Percentiles rank a stretch among this genome's conserved stretches.
These are phyloP conservation scores for Guyanaporus albipodus DNA, from an alignment of 768 basidiomycete species.

Conservation along the genomic window DNA sequence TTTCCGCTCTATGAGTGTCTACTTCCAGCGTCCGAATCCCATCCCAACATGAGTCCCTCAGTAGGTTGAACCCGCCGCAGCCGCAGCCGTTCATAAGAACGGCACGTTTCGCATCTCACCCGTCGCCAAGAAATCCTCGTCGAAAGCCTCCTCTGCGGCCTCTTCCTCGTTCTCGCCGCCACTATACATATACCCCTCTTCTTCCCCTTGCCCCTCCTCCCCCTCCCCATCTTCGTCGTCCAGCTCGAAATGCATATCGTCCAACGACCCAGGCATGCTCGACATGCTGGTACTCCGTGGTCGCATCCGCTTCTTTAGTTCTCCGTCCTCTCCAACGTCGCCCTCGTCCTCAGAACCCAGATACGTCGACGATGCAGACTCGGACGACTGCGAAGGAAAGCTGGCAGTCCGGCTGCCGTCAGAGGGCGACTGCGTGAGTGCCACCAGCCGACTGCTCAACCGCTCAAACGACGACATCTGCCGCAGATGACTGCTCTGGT, in stretches of 20 bases:
- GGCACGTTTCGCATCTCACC: slow-evolving; percentile 82
- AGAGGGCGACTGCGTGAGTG: slow-evolving; percentile 41
- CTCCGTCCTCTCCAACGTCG: slow-evolving; percentile 36
- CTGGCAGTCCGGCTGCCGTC: slow-evolving; percentile 31
- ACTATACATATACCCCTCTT: slow-evolving; percentile 30
- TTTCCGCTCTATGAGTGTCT: not conserved
- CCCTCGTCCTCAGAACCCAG: slow-evolving; percentile 48
- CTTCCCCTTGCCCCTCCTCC: slow-evolving; percentile 31
- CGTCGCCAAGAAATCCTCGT: slow-evolving; percentile 74
- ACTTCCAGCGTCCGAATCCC: too few relatives aligned
- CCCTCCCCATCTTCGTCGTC: slow-evolving; percentile 46
- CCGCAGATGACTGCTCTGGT: slow-evolving; percentile 46
- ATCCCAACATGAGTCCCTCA: too few relatives aligned
- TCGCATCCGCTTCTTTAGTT: slow-evolving; percentile 37
- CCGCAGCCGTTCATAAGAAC: slow-evolving; percentile 49
- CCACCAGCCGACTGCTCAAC: slow-evolving; percentile 55
- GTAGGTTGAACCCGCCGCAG: too few relatives aligned
- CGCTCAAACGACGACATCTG: slow-evolving; percentile 79
- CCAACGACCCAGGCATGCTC: slow-evolving; percentile 85
- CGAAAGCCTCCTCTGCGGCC: slow-evolving; percentile 68
- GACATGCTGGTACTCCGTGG: slow-evolving; percentile 61
- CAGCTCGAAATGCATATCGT: slow-evolving; percentile 54
- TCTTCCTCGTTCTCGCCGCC: slow-evolving; percentile 51
- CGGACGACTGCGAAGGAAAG: slow-evolving; percentile 52
- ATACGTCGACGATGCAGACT: slow-evolving; percentile 47